Conservation (phyloP, 2,329 filamentous ascomycete species). For the Coniochaeta sp. region DNA sequence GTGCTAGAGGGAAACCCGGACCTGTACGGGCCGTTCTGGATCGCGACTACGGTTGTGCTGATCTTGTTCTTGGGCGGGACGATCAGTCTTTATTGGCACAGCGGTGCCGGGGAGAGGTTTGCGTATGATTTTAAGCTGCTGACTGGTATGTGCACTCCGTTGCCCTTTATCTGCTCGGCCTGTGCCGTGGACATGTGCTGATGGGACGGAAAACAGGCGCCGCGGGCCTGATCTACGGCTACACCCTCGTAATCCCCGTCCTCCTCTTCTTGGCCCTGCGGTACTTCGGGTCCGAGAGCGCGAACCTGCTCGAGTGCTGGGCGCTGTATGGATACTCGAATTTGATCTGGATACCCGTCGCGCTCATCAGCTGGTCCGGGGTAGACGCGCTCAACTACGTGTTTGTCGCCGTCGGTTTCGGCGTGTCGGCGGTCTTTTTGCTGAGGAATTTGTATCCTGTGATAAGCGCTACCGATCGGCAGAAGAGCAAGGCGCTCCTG, state of each 20-base stretch:
- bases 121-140: constrained; percentile 86
- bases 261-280: constrained; percentile 80
- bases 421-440: constrained; percentile 73
- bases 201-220: constrained; percentile 46
- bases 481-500: constrained; percentile 82
- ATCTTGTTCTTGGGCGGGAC: constrained; percentile 94
- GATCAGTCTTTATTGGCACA: constrained; percentile 59
- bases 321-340: constrained; percentile 95
- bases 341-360: constrained; percentile 93
- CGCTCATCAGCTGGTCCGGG: constrained; percentile 83
- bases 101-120: constrained; percentile 55
- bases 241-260: constrained; percentile 80
- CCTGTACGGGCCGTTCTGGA: constrained; percentile 96
- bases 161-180: background rate
- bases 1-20: constrained; percentile 96
- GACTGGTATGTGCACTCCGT: constrained; percentile 51
- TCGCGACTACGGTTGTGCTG: constrained; percentile 92
- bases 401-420: constrained; percentile 83
- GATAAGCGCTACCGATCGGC: constrained; percentile 82
- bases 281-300: constrained; percentile 92
- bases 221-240: constrained; percentile 90
- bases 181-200: constrained; percentile 4
- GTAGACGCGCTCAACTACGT: constrained; percentile 85
- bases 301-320: constrained; percentile 92
- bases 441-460: constrained; percentile 86